phyloP scores from a whole-genome alignment of 495 filamentous ascomycete species.

The Penicillium roqueforti region DNA sequence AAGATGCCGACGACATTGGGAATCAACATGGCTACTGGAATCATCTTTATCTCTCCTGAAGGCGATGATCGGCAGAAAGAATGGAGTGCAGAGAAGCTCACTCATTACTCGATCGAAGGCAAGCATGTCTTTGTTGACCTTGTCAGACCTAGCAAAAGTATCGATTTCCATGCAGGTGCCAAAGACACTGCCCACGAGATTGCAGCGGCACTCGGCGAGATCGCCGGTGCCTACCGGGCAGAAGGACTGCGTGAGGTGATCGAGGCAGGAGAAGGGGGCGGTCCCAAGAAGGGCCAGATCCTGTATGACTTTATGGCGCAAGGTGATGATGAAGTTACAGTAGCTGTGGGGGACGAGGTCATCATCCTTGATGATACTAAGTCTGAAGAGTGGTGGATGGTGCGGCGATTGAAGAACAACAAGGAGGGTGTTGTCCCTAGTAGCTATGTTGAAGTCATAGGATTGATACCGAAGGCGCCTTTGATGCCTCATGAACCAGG shows the following conservation, averaged over 20 bases:
- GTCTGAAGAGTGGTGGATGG: conserved; percentile 98
- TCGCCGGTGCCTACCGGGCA: conserved; percentile 77
- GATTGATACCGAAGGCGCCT: conserved; percentile 47
- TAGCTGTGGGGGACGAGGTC: conserved; percentile 85
- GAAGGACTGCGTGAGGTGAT: conserved; percentile 85
- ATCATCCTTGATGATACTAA: conserved; percentile 82
- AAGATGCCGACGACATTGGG: conserved; percentile 96
- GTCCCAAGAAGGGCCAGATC: conserved; percentile 76
- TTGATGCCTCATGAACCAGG: conserved; percentile 59
- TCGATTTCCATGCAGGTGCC: conserved; percentile 95
- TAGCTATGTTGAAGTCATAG: conserved; percentile 87
- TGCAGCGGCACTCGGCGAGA: conserved; percentile 77
- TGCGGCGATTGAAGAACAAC: conserved; percentile 81
- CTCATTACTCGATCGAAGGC: conserved; percentile 92
- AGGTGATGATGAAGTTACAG: conserved; percentile 93
- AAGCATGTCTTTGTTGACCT: conserved; percentile 98
- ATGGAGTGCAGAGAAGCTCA: conserved; percentile 90
- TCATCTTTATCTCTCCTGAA: conserved; percentile 89
- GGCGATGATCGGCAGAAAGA: conserved; percentile 82
- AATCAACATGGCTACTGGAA: conserved; percentile 78
- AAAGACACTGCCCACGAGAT: conserved; percentile 97
- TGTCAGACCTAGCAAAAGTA: conserved; percentile 81
- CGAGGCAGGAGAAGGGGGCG: conserved; percentile 64
- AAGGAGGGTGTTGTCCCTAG: conserved; percentile 97
- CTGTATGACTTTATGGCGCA: conserved; percentile 96